phyloP scores from a whole-genome alignment of 1,284 basidiomycete species.

The Microbotryum intermedium region DNA sequence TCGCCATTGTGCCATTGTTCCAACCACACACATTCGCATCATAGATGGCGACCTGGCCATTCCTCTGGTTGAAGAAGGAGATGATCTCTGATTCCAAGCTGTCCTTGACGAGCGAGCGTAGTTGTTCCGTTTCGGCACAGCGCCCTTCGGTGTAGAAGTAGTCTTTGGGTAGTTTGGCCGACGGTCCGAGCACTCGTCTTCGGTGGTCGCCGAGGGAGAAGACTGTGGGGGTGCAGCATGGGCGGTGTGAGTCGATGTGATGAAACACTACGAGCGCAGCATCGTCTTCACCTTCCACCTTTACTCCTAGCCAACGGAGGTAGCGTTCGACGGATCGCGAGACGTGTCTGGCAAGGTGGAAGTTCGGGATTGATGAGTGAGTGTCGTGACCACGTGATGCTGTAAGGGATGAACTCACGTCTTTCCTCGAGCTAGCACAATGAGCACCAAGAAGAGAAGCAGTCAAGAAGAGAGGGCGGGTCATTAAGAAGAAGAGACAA shows the following conservation, averaged over 20 bases:
- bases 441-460: neutral
- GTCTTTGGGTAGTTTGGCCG: constrained; percentile 65
- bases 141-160: constrained; percentile 73
- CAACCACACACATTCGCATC: constrained; percentile 65
- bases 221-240: constrained; percentile 44
- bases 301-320: constrained; percentile 94
- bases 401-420: constrained; percentile 9
- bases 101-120: constrained; percentile 63
- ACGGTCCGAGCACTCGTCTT: constrained; percentile 76
- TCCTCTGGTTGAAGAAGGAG: constrained; percentile 68
- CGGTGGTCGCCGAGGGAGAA: constrained; percentile 92
- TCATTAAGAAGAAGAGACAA: neutral
- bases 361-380: neutral
- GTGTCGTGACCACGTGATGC: constrained; percentile 22
- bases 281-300: constrained; percentile 51
- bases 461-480: neutral
- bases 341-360: constrained; percentile 52
- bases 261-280: neutral
- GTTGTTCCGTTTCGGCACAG: constrained; percentile 58
- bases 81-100: constrained; percentile 81
- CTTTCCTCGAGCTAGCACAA: constrained; percentile 32
- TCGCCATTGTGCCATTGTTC: too few species aligned
- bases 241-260: neutral
- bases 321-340: constrained; percentile 92
- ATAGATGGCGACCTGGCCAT: constrained; percentile 93